These are phyloP conservation scores for Nematocida displodere DNA, from an alignment of 371 early-diverging fungal genomes.

Conservation along the genomic window DNA sequence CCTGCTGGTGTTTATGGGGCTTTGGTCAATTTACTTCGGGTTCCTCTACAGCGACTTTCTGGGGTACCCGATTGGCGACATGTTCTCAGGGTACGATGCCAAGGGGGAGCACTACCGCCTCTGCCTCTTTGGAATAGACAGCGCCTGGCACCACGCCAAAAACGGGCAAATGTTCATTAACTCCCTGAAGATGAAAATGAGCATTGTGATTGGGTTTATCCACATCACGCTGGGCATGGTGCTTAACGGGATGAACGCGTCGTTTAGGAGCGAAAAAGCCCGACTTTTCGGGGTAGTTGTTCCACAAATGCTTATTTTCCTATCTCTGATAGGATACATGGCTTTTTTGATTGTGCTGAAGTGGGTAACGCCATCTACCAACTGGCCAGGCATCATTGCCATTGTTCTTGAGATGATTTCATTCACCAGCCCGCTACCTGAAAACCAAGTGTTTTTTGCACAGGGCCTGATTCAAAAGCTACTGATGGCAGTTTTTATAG, in stretches of 20 bases:
- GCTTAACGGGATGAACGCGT: slow-evolving; percentile 79
- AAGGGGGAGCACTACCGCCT: not conserved
- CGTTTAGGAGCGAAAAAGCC: slow-evolving; percentile 73
- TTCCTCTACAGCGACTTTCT: slow-evolving; percentile 94
- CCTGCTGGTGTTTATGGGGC: slow-evolving; percentile 85
- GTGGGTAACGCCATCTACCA: slow-evolving; percentile 74
- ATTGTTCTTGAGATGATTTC: slow-evolving; percentile 85
- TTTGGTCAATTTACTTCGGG: slow-evolving; percentile 91
- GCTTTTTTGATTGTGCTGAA: slow-evolving; percentile 83
- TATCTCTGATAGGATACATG: slow-evolving; percentile 87
- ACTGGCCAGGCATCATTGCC: slow-evolving; percentile 86
- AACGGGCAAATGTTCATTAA: slow-evolving; percentile 79
- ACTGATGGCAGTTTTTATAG: slow-evolving; percentile 74
- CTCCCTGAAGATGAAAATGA: slow-evolving; percentile 99
- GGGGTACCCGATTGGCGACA: slow-evolving; percentile 74
- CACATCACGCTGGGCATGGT: slow-evolving; percentile 92
- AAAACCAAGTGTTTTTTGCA: slow-evolving; percentile 67
- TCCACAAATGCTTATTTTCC: slow-evolving; percentile 86
- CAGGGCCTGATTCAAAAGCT: slow-evolving; percentile 75
- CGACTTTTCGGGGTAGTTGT: slow-evolving; percentile 78
- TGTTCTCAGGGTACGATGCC: slow-evolving; percentile 60
- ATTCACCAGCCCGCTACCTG: slow-evolving; percentile 84
- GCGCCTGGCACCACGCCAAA: slow-evolving; percentile 88
- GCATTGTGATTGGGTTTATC: slow-evolving; percentile 86
- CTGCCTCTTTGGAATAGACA: slow-evolving; percentile 68